Conservation (phyloP, 129 eudicot genomes). For the Flaveria robusta region DNA sequence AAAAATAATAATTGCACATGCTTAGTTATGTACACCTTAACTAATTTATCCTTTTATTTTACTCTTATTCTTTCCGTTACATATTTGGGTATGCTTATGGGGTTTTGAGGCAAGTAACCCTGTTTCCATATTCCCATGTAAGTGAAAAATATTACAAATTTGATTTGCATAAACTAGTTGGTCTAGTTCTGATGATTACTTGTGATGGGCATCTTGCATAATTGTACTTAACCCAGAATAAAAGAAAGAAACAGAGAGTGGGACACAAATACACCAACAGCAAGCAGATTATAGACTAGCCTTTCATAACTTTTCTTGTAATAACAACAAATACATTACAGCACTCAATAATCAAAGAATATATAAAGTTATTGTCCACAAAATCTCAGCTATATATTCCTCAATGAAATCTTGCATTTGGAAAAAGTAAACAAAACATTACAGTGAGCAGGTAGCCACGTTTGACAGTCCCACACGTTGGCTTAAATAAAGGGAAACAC, state of each 20-base stretch:
- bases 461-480: not conserved
- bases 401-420: not conserved
- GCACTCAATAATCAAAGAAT: not conserved
- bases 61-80: not conserved
- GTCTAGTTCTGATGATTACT: not conserved
- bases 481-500: not conserved
- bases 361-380: not conserved
- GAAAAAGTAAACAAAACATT: not conserved
- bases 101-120: not conserved
- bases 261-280: not conserved
- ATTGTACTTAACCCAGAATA: not conserved
- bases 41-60: not conserved
- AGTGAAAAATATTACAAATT: not conserved
- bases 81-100: not conserved
- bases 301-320: not conserved
- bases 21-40: not conserved
- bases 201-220: not conserved
- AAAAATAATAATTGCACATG: not conserved
- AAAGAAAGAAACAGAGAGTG: not conserved
- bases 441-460: slow-evolving; percentile 1
- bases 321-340: not conserved
- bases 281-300: not conserved
- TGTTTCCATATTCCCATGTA: not conserved
- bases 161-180: not conserved
- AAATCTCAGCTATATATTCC: not conserved